Conservation (phyloP, 2,329 filamentous ascomycete species). For the Penicillium griseofulvum region DNA sequence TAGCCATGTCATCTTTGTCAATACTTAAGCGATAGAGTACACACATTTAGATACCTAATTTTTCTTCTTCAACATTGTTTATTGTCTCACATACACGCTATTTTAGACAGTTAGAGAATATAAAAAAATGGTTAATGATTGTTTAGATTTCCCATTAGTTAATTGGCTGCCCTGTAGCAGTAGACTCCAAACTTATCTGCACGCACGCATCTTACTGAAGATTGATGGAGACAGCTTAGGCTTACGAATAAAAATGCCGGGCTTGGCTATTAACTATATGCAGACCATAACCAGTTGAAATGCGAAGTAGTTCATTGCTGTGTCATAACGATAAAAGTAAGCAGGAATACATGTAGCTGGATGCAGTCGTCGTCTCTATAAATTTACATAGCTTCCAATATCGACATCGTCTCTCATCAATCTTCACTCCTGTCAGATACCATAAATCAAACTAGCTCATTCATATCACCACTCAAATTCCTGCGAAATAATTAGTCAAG, state of each 20-base stretch:
- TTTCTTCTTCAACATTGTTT: neutral
- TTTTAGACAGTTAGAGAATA: neutral
- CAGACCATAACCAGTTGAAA: neutral
- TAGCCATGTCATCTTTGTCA: slow-evolving; percentile 8
- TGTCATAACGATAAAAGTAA: neutral
- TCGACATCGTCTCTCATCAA: no score
- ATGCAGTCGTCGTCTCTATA: neutral
- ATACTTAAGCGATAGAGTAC: slow-evolving; percentile 11
- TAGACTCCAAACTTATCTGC: no score
- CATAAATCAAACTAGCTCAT: no score
- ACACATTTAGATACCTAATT: neutral
- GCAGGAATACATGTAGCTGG: neutral
- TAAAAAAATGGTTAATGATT: neutral
- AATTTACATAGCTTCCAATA: neutral
- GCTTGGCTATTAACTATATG: no score
- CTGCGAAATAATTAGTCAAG: neutral
- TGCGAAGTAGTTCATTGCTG: neutral
- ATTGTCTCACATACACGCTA: neutral
- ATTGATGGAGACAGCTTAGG: no score
- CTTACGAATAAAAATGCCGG: no score
- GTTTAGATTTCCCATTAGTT: no score
- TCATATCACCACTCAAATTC: neutral
- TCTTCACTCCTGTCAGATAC: neutral
- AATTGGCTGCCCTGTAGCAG: no score
- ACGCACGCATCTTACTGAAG: no score